Conservation (phyloP, 768 basidiomycete species). For the Lactarius sanguifluus region DNA sequence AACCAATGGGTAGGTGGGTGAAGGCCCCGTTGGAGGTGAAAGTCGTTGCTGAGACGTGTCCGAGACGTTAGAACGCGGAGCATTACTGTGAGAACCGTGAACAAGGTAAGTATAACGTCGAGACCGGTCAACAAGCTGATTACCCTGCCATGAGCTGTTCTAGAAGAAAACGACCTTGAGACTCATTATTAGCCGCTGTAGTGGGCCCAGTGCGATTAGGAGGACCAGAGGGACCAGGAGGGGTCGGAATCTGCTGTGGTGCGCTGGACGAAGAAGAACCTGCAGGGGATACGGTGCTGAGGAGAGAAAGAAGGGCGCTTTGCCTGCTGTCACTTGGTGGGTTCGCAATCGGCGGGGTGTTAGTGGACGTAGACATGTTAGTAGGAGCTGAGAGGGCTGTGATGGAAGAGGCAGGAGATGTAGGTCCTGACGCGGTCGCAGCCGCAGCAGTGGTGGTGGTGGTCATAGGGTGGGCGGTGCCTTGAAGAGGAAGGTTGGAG, state of each 20-base stretch:
- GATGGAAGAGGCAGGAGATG: slow-evolving; percentile 44
- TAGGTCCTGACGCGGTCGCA: slow-evolving; percentile 40
- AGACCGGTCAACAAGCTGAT: slow-evolving; percentile 28
- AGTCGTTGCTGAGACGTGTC: slow-evolving; percentile 23
- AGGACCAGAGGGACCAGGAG: slow-evolving; percentile 58
- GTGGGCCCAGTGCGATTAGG: slow-evolving; percentile 51
- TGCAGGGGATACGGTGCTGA: slow-evolving; percentile 52
- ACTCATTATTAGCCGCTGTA: slow-evolving; percentile 54
- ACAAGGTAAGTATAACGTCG: slow-evolving; percentile 8
- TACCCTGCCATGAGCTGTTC: slow-evolving; percentile 84
- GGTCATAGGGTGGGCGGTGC: slow-evolving; percentile 33
- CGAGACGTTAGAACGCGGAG: slow-evolving; percentile 23
- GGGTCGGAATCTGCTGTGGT: slow-evolving; percentile 67
- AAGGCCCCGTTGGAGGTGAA: slow-evolving; percentile 20
- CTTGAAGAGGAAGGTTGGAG: slow-evolving; percentile 35
- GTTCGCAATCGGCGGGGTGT: slow-evolving; percentile 39
- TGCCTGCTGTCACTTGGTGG: slow-evolving; percentile 52
- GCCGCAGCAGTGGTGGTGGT: slow-evolving; percentile 29
- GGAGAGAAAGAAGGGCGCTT: slow-evolving; percentile 69
- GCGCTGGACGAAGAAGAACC: slow-evolving; percentile 36
- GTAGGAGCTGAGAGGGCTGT: slow-evolving; percentile 44
- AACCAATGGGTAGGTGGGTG: slow-evolving; percentile 23
- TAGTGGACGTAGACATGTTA: slow-evolving; percentile 38
- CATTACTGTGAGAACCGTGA: slow-evolving; percentile 14
- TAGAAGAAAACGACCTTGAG: slow-evolving; percentile 70